phyloP scores from a whole-genome alignment of 257 asterid genomes.

The Scutellaria baicalensis region DNA sequence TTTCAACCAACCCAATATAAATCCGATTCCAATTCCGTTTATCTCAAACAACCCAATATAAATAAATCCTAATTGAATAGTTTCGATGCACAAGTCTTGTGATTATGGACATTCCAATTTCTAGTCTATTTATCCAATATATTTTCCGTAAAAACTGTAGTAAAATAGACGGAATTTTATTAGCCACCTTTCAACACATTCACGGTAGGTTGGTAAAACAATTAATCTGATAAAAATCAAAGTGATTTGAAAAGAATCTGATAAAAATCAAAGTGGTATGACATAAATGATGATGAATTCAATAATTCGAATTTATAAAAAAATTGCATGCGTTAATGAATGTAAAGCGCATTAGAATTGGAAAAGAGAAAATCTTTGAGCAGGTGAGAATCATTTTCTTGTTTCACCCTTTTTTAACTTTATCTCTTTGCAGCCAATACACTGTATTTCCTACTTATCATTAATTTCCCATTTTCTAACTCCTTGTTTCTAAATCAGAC shows the following conservation, averaged over 20 bases:
- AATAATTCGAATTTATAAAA: background rate
- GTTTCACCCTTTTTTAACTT: background rate
- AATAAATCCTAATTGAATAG: too few species aligned
- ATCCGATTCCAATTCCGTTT: too few species aligned
- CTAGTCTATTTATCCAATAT: too few species aligned
- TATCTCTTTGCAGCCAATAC: background rate
- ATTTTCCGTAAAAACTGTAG: too few species aligned
- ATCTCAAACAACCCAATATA: too few species aligned
- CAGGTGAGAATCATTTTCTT: slow-evolving; percentile 20
- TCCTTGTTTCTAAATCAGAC: slow-evolving; percentile 11
- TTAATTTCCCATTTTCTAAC: slow-evolving; percentile 17
- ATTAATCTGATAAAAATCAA: background rate
- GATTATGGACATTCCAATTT: background rate
- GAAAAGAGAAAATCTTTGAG: slow-evolving; percentile 8
- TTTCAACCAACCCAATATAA: too few species aligned
- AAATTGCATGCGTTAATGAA: slow-evolving; percentile 36
- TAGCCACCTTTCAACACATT: too few species aligned
- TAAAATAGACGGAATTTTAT: too few species aligned
- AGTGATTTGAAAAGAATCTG: background rate
- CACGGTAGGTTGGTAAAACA: too few species aligned
- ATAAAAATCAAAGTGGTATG: background rate
- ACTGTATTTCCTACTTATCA: background rate
- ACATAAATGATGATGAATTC: slow-evolving; percentile 12
- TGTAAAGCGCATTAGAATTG: slow-evolving; percentile 10
- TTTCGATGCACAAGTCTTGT: background rate